Evolutionary conservation across 1,284 basidiomycete species (phyloP), one percentile per base, ranked within the genome.

Genomic region (Moniliophthora roreri): DNA sequence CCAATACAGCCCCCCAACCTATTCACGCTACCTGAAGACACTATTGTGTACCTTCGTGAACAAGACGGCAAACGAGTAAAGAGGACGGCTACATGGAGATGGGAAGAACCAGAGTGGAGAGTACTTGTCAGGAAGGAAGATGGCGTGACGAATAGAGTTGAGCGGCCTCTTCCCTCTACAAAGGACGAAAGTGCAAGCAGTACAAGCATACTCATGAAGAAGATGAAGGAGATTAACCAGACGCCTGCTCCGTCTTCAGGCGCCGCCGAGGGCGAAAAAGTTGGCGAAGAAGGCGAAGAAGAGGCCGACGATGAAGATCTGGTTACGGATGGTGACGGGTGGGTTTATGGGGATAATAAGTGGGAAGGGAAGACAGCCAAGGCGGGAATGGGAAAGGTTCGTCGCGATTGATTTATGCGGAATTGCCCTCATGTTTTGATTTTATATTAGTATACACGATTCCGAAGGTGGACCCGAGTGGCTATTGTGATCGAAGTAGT

Each of bases 311-410:
- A 70, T 13, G 71, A 74, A 39, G 57, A 61, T 28, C 70, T 79
- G 40, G 70, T 75, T 42, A 96, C 94, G 0, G 95, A 98, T 66
- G 65, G 77, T 1, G 93, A 96, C 54, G 95, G 95, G 0, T 97
- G 95, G 95, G 82, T 95, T 28, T 97, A 95, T 66, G 91, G 88
- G 2, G 95, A 96, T 64, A 98, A 98, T 69, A 95, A 96, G 66
- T 98, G 95, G 95, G 95, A 97, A 63, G 81, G 77, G 49, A 79
- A 84, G 56, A 85, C 82, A 55, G 75, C 75, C 50, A 89, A 87
- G 62, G 90, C 89, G 41, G 92, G 93, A 1, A 82, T 96, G 70
- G 91, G 95, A 62, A 93, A 93, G 76, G 77, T 76, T 32, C 42
- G 65, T 64, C 15, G 53, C 36, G 23, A 20, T 16, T 35, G 42